Evolutionary conservation across 176 grass and related monocot genomes (phyloP), one percentile per base, ranked within the genome.

Genomic region (Oryza meridionalis): DNA sequence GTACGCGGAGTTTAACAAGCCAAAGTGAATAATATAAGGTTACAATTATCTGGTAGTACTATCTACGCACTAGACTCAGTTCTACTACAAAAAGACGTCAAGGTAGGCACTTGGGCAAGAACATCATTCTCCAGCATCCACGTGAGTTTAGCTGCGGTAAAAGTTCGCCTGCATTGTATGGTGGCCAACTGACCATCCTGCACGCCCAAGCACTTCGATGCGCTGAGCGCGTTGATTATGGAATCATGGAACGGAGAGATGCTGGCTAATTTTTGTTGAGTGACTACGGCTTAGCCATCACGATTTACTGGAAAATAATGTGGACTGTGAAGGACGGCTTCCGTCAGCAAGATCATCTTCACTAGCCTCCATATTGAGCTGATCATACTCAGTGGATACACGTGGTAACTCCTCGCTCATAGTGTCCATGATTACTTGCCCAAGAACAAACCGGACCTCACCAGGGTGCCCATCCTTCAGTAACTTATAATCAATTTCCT

Each of bases 401-500:
- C 32, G 66, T 8, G 27, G 63, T 45, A 59, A 46, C 11, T 74
- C 80, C 7, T 66, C 68, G 50, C 73, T 64, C 49, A 91, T 81
- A 40, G 95, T 91, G 78, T 93, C 92, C 87, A 95, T 51, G 72
- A 98, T 93, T 24, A 95, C 84, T 88, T 88, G 90, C 40, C 95
- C 95, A 2, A 97, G 77, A 46, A 90, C 88, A 55, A 85, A 98
- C 73, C 95, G 82, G 15, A 88, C 88, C 88, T 98, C 92, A 16
- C 70, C 55, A 21, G 29, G 73, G 67, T 85, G 3, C 13, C 92
- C 95, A 6, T 85, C 55, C 40, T 98, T 93, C 64, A 98, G 85
- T 24, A 75, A 84, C 81, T 53, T 40, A 64, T 95, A 98, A 81
- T 95, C 77, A 66, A 98, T 95, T 13, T 65, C 83, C 63, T 75